Conservation (phyloP, 306 rosid species). For the Datisca glomerata region DNA sequence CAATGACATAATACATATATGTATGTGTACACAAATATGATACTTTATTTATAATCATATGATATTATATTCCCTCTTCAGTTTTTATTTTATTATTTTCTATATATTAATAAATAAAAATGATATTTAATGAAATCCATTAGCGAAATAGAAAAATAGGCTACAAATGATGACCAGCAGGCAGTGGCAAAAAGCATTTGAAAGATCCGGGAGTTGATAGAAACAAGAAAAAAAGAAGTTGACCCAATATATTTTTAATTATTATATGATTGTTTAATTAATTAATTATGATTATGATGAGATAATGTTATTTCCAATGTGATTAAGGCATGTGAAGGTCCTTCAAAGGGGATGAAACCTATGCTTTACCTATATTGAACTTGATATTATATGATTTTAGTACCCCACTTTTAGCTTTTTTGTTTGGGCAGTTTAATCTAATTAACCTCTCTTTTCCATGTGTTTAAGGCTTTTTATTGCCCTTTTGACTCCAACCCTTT, state of each 20-base stretch:
- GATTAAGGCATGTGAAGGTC: conserved; percentile 32
- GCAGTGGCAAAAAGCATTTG: background rate
- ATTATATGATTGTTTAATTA: too few species aligned
- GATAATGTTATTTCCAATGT: conserved; percentile 63
- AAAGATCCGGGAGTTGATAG: conserved; percentile 24
- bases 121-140: too few species aligned
- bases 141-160: too few species aligned
- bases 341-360: too few species aligned
- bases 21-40: too few species aligned
- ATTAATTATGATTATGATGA: conserved; percentile 46
- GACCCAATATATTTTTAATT: too few species aligned
- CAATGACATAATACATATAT: too few species aligned
- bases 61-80: too few species aligned
- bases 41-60: too few species aligned
- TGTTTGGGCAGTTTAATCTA: conserved; percentile 49
- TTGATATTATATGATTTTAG: conserved; percentile 22
- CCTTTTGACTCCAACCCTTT: conserved; percentile 54
- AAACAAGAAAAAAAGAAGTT: conserved; percentile 35
- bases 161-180: conserved; percentile 18
- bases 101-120: too few species aligned
- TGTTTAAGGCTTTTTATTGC: conserved; percentile 35
- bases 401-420: conserved; percentile 31
- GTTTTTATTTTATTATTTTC: too few species aligned
- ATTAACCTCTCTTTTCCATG: conserved; percentile 29
- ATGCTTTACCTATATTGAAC: conserved; percentile 7